phyloP scores from a whole-genome alignment of 2,329 filamentous ascomycete genomes.

The Hymenoscyphus fructigenus region DNA sequence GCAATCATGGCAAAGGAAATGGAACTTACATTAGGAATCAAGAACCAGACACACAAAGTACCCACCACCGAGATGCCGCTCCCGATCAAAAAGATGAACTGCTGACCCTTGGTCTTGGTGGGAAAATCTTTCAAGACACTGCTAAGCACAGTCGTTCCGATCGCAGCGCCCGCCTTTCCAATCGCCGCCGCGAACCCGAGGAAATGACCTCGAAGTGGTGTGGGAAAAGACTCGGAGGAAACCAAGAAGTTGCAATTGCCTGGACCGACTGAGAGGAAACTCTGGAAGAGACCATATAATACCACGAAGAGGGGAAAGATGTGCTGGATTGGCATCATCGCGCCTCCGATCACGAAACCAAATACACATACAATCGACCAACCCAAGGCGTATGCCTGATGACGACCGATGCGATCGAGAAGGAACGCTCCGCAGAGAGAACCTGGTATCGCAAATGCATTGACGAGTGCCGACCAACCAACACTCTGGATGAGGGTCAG shows the following conservation, averaged over 20 bases:
- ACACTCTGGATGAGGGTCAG: constrained; percentile 26
- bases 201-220: constrained; percentile 4
- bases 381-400: background rate
- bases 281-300: constrained; percentile 9
- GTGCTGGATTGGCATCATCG: constrained; percentile 3
- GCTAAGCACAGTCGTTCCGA: background rate
- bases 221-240: background rate
- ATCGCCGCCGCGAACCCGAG: constrained; percentile 2
- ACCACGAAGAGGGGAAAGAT: constrained; percentile 11
- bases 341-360: constrained; percentile 6
- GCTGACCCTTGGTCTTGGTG: constrained; percentile 4
- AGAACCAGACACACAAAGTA: constrained; percentile 6
- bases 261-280: constrained; percentile 5
- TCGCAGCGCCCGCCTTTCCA: background rate
- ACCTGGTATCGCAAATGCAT: constrained; percentile 28
- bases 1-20: too few relatives aligned
- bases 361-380: constrained; percentile 3
- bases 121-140: constrained; percentile 3
- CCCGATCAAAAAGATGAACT: constrained; percentile 8
- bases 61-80: constrained; percentile 5
- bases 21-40: constrained; percentile 4
- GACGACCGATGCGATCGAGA: constrained; percentile 2
- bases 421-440: background rate
- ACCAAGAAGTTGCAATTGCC: constrained; percentile 7
- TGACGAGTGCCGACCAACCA: constrained; percentile 33